Base-by-base conservation (phyloP, 2,329 filamentous ascomycete genomes). In the Cladophialophora psammophila region DNA sequence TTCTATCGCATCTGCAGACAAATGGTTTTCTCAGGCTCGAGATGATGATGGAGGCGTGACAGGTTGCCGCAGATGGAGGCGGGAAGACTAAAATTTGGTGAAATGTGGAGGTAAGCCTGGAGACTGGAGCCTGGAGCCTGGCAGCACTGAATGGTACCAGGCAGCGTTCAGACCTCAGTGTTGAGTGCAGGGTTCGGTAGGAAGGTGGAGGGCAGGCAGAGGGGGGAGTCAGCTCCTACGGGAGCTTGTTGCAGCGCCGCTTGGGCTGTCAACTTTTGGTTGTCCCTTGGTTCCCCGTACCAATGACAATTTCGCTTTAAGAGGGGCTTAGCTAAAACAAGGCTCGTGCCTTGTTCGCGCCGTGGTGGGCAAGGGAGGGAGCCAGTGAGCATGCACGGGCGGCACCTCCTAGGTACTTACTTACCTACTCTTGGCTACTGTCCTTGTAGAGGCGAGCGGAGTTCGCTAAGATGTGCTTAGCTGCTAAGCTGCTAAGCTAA, bases 301-400 rank as follows among this genome's bases (percentile, higher is more conserved):
- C 60, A 63, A 63, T 63, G 15, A 55, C 15, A 36, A 36, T 55
- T 26, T 26, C 9, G 36, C 26, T 34, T 48, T 40, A n/a, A 5
- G 42, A 40, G 18, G 34, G 52, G 42, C 15, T 32, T 56, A 34
- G 35, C 42, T 35, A 50, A 61, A 61, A 54, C 32, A 54, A 54
- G 59, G 59, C 59, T 48, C 59, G 59, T 48, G 59, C 59, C 59
- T 35, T 61, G 45, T 50, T 50, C 45, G 45, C 45, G 45, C 45
- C 45, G 45, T 50, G 45, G 45, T 50, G 45, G 45, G 45, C 45
- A 8, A 50, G 9, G 9, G 8, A 26, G 12, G 2, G 18, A 50
- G 26, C 45, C 45, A 50, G 18, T 50, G 45, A 50, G 12, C 20
- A 20, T 26, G 18, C 26, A 9, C 45, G 7, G 18, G 45, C 18